Conservation (phyloP, 345 rosid genomes). For the Arabidopsis arenosa region DNA sequence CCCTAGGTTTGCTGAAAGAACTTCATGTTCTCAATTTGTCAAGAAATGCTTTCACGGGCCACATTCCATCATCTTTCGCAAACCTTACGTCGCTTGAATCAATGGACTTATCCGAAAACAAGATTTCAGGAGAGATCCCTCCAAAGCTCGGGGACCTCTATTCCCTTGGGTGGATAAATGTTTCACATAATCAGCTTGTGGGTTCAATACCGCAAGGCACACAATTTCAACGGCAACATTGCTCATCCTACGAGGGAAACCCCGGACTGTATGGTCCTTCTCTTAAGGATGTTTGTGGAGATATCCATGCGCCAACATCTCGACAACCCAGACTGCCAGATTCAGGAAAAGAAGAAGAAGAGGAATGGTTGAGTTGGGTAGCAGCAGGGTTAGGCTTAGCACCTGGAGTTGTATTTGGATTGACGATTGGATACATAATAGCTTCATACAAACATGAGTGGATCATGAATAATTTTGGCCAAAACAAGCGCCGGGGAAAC, state of each 20-base stretch:
- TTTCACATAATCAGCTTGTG: not conserved
- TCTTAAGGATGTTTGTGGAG: slow-evolving; percentile 4
- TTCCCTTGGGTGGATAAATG: no score
- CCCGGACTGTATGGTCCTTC: not conserved
- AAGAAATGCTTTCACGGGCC: no score
- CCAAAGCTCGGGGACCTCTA: no score
- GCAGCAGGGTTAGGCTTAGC: not conserved
- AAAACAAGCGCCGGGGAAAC: not conserved
- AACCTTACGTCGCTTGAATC: no score
- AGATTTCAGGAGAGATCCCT: no score
- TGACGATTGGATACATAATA: not conserved
- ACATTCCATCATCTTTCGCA: no score
- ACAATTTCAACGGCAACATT: not conserved
- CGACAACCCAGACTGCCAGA: not conserved
- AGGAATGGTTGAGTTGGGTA: not conserved
- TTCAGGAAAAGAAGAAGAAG: not conserved
- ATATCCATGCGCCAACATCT: not conserved
- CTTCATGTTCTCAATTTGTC: no score
- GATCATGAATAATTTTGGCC: not conserved
- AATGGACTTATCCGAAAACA: no score
- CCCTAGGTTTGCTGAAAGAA: no score
- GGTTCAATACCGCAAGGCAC: slow-evolving; percentile 8
- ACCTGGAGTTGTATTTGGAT: not conserved
- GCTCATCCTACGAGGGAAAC: not conserved
- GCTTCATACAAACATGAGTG: not conserved